phyloP scores from a whole-genome alignment of 1,139 yeast genomes.

The Yamadazyma jaroonii region DNA sequence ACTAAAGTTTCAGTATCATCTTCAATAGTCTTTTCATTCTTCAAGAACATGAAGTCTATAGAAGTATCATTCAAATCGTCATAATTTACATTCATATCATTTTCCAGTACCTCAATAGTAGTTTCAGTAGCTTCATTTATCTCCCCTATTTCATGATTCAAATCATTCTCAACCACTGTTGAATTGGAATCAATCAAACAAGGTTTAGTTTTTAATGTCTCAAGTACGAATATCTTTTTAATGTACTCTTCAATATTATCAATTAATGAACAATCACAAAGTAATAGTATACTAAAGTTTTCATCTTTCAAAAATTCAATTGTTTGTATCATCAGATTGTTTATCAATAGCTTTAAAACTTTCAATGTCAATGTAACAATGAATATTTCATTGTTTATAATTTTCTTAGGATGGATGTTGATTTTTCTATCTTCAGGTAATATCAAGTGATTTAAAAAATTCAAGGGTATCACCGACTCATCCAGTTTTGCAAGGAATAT shows the following conservation, averaged over 20 bases:
- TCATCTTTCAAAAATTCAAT: conserved; percentile 33
- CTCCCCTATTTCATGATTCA: not conserved
- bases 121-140: conserved; percentile 8
- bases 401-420: conserved; percentile 9
- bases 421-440: conserved; percentile 8
- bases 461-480: conserved; percentile 6
- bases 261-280: conserved; percentile 29
- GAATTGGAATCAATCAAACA: conserved; percentile 5
- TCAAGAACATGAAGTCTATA: conserved; percentile 8
- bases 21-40: not conserved
- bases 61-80: conserved; percentile 4
- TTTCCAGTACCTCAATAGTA: conserved; percentile 14
- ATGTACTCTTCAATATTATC: conserved; percentile 30
- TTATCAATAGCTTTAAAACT: conserved; percentile 19
- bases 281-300: conserved; percentile 25
- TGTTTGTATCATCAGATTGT: conserved; percentile 13
- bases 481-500: conserved; percentile 31
- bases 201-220: not conserved
- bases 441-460: conserved; percentile 8
- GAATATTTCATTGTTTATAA: conserved; percentile 27
- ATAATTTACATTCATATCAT: conserved; percentile 5
- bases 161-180: conserved; percentile 3
- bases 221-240: conserved; percentile 8
- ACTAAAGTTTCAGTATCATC: conserved; percentile 13
- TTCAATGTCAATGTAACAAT: conserved; percentile 30